Evolutionary conservation across 73 alveolate species (phyloP), one percentile per base, ranked within the genome.

Genomic region (Paramecium sexaurelia): DNA sequence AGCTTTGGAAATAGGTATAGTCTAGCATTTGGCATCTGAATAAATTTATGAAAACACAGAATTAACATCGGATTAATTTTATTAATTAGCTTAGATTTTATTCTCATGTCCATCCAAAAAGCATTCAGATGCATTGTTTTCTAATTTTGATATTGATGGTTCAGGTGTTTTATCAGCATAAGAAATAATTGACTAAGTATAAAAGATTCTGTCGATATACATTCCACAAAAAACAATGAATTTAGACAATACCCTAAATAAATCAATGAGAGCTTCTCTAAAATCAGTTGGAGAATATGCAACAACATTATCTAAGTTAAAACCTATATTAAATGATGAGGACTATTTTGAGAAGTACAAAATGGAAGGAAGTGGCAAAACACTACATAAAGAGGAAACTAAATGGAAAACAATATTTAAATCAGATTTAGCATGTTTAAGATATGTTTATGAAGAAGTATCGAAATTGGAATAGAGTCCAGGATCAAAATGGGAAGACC

Each of bases 401-500:
- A 36, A 41, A 24, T 88, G 94, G 94, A 9, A 15, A 10, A 88
- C 94, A 10, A 69, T 88, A 13, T 67, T 88, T 17, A 88, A 20
- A 10, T 56, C 78, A 33, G 94, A 88, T 20, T 82, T 88, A 32
- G 91, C 94, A 68, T 68, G 91, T 36, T 68, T 88, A 41, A 88
- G 87, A 35, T 68, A 68, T 68, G 94, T 71, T 7, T 55, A 68
- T 24, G 94, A 88, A 15, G 75, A 41, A 6, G 67, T 88, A 8
- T 39, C 78, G 24, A 41, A 69, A 40, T 26, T 88, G 13, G 83
- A 66, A 39, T 11, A 13, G 57, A 24, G 9, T 41, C 90, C 90
- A 24, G 90, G 90, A 5, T 39, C 55, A 9, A 88, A 68, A 82
- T 88, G 94, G 94, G 56, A 39, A 39, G 99, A 98, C 91, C 95